These are phyloP conservation scores for Paramecium biaurelia DNA, from an alignment of 73 alveolate genomes.

Conservation along the genomic window DNA sequence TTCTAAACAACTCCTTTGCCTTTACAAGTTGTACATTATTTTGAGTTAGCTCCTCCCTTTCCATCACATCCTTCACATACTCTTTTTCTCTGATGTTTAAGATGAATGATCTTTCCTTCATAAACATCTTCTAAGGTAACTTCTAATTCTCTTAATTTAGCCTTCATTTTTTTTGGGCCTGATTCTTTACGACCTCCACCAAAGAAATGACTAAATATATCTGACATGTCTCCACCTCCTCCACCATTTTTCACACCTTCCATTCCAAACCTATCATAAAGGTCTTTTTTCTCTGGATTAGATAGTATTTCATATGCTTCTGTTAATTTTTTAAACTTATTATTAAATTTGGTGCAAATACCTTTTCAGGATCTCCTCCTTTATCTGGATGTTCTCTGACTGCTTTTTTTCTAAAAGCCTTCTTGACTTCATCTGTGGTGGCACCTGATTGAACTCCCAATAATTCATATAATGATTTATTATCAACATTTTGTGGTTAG, in stretches of 20 bases:
- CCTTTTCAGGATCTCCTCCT: slow-evolving; percentile 93
- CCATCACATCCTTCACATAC: slow-evolving; percentile 89
- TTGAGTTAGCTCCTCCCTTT: slow-evolving; percentile 84
- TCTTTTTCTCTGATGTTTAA: slow-evolving; percentile 84
- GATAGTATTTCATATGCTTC: slow-evolving; percentile 91
- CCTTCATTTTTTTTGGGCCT: slow-evolving; percentile 81
- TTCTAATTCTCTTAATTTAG: slow-evolving; percentile 74
- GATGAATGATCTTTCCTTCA: slow-evolving; percentile 82
- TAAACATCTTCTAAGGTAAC: slow-evolving; percentile 91
- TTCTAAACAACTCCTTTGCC: slow-evolving; percentile 86
- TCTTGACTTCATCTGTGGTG: slow-evolving; percentile 83
- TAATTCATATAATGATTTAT: slow-evolving; percentile 81
- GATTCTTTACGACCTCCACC: slow-evolving; percentile 80
- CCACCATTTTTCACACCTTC: slow-evolving; percentile 97
- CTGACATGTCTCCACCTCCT: slow-evolving; percentile 76
- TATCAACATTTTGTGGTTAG: slow-evolving; percentile 74
- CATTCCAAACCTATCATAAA: slow-evolving; percentile 97
- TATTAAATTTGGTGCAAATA: not conserved
- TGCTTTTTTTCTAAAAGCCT: slow-evolving; percentile 88
- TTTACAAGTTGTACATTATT: slow-evolving; percentile 85
- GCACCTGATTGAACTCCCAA: slow-evolving; percentile 91
- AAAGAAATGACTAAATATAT: slow-evolving; percentile 79
- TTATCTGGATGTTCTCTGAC: slow-evolving; percentile 97
- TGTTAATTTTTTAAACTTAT: slow-evolving; percentile 86
- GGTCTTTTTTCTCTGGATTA: slow-evolving; percentile 92